phyloP scores from a whole-genome alignment of 768 basidiomycete species.

The Gymnopilus junonius region DNA sequence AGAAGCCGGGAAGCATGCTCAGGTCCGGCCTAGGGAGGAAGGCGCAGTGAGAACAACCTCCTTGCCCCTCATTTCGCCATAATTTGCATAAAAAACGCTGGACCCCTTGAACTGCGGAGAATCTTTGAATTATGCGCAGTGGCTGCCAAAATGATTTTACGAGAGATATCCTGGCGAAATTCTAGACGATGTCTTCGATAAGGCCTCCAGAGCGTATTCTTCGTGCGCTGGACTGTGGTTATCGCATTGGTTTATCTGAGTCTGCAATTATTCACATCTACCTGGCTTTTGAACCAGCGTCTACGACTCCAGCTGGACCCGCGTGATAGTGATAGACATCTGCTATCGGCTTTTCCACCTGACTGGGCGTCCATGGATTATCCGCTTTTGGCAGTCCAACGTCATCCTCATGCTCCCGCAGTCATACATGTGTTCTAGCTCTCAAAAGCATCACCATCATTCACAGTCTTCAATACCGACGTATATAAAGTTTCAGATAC shows the following conservation, averaged over 20 bases:
- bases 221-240: neutral
- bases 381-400: neutral
- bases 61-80: neutral
- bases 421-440: neutral
- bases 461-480: too few relatives aligned
- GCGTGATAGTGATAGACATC: neutral
- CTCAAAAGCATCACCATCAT: neutral
- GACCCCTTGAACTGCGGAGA: neutral
- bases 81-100: neutral
- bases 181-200: neutral
- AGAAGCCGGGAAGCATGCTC: neutral
- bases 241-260: neutral
- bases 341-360: neutral
- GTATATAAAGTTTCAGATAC: neutral
- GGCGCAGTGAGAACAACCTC: neutral
- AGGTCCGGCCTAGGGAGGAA: neutral
- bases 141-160: neutral
- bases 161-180: too few relatives aligned
- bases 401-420: neutral
- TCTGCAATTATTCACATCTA: neutral
- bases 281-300: neutral
- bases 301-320: neutral
- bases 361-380: neutral
- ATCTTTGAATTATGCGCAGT: neutral
- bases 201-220: neutral